Percentiles rank a stretch among this genome's conserved stretches.
Evolutionary conservation across 108 stramenopile species (phyloP).

Genomic region (Tribonema minus): DNA sequence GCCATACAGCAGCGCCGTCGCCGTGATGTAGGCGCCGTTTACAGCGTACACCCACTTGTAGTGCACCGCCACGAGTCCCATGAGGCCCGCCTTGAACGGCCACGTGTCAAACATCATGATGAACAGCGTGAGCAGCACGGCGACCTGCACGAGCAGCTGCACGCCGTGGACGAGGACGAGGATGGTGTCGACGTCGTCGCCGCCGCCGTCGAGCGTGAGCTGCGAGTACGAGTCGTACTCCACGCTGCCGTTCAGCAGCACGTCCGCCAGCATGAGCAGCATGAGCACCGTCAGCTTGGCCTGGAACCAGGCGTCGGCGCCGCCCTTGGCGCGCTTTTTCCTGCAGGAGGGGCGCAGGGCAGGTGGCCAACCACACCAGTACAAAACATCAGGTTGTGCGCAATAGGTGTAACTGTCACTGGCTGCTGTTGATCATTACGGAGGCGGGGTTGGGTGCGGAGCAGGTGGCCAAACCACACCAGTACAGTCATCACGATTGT

Average conservation of each 20-base stretch:
- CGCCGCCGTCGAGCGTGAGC: not conserved
- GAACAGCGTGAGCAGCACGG: constrained; percentile 17
- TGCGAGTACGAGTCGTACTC: not conserved
- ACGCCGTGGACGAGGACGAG: constrained; percentile 25
- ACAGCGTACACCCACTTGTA: constrained; percentile 33
- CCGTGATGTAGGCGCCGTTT: constrained; percentile 13
- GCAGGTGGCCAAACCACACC: too few species aligned
- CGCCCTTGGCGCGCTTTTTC: not conserved
- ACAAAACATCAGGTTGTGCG: not conserved
- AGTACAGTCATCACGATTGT: too few species aligned
- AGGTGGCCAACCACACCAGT: not conserved
- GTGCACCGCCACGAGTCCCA: constrained; percentile 32
- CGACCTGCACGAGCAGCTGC: constrained; percentile 33
- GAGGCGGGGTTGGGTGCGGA: not conserved
- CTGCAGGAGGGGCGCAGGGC: not conserved
- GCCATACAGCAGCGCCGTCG: constrained; percentile 23
- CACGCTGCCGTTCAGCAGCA: constrained; percentile 35
- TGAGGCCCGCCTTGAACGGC: constrained; percentile 35
- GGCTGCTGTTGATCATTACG: not conserved
- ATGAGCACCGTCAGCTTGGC: constrained; percentile 9
- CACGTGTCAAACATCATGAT: constrained; percentile 48
- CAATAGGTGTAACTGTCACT: not conserved
- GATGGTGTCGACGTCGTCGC: not conserved
- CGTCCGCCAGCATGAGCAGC: constrained; percentile 6
- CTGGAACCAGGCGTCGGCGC: constrained; percentile 9